Evolutionary conservation across 1,284 basidiomycete genomes (phyloP).

Genomic region (Bothia castanella): DNA sequence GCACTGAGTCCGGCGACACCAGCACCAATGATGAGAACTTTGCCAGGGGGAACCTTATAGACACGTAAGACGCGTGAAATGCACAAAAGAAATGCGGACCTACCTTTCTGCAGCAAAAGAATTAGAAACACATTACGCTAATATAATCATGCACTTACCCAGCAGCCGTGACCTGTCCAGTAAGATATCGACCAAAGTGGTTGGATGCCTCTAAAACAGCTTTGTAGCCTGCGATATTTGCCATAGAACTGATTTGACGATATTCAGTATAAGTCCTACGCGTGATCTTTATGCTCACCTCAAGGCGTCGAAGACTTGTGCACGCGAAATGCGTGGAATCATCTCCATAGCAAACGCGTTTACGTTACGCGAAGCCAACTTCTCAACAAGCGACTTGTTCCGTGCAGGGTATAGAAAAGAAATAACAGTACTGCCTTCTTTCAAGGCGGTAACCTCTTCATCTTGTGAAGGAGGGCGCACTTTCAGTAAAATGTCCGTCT

Average conservation of each 20-base stretch:
- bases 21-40: slow-evolving; percentile 81
- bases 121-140: slow-evolving; percentile 7
- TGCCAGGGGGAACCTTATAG: slow-evolving; percentile 74
- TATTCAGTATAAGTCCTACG: neutral
- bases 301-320: slow-evolving; percentile 81
- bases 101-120: slow-evolving; percentile 24
- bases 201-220: slow-evolving; percentile 84
- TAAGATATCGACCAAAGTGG: slow-evolving; percentile 81
- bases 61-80: slow-evolving; percentile 18
- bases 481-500: slow-evolving; percentile 76
- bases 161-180: slow-evolving; percentile 84
- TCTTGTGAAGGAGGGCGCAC: slow-evolving; percentile 68
- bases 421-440: slow-evolving; percentile 70
- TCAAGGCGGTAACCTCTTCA: slow-evolving; percentile 57
- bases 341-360: slow-evolving; percentile 78
- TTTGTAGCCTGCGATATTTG: slow-evolving; percentile 84
- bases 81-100: neutral
- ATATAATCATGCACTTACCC: slow-evolving; percentile 48
- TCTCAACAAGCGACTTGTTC: slow-evolving; percentile 69
- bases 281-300: slow-evolving; percentile 43
- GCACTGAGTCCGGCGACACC: slow-evolving; percentile 84
- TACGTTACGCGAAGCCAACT: slow-evolving; percentile 56
- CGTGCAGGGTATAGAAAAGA: slow-evolving; percentile 82
- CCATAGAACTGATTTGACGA: slow-evolving; percentile 65
- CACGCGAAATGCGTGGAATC: slow-evolving; percentile 83